These are phyloP conservation scores for Metschnikowia reukaufii DNA, from an alignment of 805 yeast genomes.

Conservation along the genomic window DNA sequence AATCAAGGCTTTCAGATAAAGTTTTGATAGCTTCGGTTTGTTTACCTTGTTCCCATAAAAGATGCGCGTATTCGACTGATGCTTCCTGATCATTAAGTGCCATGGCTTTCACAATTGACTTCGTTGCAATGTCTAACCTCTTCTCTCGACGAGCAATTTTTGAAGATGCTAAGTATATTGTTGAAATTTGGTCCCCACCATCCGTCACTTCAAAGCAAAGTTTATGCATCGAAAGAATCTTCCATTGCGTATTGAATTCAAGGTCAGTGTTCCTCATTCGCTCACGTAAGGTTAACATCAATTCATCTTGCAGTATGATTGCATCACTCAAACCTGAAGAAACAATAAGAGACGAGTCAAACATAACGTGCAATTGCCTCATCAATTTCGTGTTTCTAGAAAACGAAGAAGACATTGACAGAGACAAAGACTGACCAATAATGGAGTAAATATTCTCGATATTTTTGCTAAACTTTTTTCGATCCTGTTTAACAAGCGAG, in stretches of 20 bases:
- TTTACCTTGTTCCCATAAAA: constrained; percentile 89
- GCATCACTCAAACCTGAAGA: constrained; percentile 15
- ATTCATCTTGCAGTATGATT: constrained; percentile 13
- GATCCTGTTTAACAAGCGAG: constrained; percentile 38
- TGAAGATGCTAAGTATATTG: constrained; percentile 60
- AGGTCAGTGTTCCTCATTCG: constrained; percentile 39
- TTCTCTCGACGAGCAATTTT: constrained; percentile 64
- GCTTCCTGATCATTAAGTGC: constrained; percentile 44
- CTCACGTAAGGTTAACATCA: constrained; percentile 25
- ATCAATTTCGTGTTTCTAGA: constrained; percentile 38
- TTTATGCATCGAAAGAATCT: constrained; percentile 58
- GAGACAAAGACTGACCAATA: constrained; percentile 59
- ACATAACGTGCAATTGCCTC: constrained; percentile 38
- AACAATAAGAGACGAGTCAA: constrained; percentile 32
- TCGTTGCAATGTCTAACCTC: constrained; percentile 70
- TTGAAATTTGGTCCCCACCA: constrained; percentile 39
- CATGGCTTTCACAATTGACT: constrained; percentile 63
- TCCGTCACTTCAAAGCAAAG: constrained; percentile 36
- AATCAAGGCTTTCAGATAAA: constrained; percentile 43
- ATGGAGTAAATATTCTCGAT: constrained; percentile 52
- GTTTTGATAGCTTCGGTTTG: constrained; percentile 78
- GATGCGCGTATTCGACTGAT: constrained; percentile 73
- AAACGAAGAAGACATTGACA: constrained; percentile 38
- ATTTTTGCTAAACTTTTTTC: constrained; percentile 34
- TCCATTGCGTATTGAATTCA: constrained; percentile 58